Base-by-base conservation (phyloP, 23 red algal genomes). In the Gracilaria domingensis region DNA sequence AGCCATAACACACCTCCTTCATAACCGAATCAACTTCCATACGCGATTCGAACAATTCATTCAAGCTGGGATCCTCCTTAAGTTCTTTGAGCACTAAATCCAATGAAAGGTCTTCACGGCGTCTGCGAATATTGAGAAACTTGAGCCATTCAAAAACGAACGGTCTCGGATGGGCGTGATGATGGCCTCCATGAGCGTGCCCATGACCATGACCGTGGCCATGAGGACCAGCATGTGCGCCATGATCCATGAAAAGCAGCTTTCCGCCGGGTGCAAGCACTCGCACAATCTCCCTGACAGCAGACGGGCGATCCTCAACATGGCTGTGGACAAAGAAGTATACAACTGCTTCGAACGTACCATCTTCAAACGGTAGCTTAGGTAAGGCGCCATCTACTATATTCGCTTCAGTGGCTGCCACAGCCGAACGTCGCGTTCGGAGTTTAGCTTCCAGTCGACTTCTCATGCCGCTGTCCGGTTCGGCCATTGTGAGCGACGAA, bases 401-500 rank as follows among this genome's bases (percentile, higher is more conserved):
- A 23, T 51, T 28, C 4, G 81, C 57, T 18, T 74, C 50, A 1
- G 56, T 61, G 8, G 56, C 78, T 0, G 62, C 62, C 5, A 84
- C 78, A 12, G 42, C 65, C 17, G 57, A 42, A 0, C 58, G 71
- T 7, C 67, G 60, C 28, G 61, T 33, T 37, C 62, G 18, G 25
- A 92, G 26, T 51, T 84, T 82, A 20, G 78, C 45, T 13, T 49
- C 39, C 78, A 92, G 70, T 6, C 80, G 75, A 38, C n/a, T 47
- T 26, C 89, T 36, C 89, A 92, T 92, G 37, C 54, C 66, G 33
- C 67, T 73, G 55, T 84, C 76, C 14, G 89, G 89, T n/a, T 92
- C 89, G 8, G 53, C 44, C 70, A 92, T 53, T 8, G 56, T 33
- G 2, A 92, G 58, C 36, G 58, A 50, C 53, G 89, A 65, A 35